Base-by-base conservation (phyloP, 768 basidiomycete species). In the Leucocoprinus leucothites region DNA sequence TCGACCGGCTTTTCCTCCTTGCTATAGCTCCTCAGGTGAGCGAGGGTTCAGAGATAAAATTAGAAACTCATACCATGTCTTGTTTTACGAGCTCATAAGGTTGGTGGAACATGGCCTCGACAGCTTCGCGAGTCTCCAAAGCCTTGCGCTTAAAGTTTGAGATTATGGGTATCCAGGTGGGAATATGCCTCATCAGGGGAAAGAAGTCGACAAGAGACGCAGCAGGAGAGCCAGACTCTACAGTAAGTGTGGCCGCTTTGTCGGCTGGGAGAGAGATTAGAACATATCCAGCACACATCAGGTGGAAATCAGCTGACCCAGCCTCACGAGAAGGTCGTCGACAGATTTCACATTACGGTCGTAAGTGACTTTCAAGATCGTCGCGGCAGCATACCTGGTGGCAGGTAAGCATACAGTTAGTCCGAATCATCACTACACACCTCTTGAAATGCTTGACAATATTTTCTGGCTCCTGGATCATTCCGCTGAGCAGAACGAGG, bases 81-180 rank as follows among this genome's bases (percentile, higher is more conserved):
- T 69, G 66, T 60, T 77, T 79, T 21, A 82, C 80, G 58, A 71
- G 72, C 25, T 78, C 74, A 55, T 75, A 83, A 1, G 82, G 82
- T 19, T 76, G 63, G 55, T 77, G 69, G 68, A 81, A 75, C 76
- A 81, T 76, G 25, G 61, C 70, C 38, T 74, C 71, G 9, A 81
- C 79, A 6, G 75, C 74, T 61, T 70, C 69, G 38, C 72, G 73
- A 18, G 74, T 68, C 60, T 72, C 66, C 26, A 67, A 60, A 11
- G 79, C 78, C 25, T 72, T 72, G 7, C 74, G 69, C 57, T 80
- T 81, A 64, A 81, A 79, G 11, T 67, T 67, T 2, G 74, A 34
- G 13, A 34, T 67, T 48, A 77, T 77, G 8, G 79, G 79, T 7
- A 73, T 73, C 79, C 79, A 81, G 11, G 73, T 73, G 8, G 79